These are phyloP conservation scores for Cystoderma amianthinum DNA, from an alignment of 768 basidiomycete species.

Conservation along the genomic window DNA sequence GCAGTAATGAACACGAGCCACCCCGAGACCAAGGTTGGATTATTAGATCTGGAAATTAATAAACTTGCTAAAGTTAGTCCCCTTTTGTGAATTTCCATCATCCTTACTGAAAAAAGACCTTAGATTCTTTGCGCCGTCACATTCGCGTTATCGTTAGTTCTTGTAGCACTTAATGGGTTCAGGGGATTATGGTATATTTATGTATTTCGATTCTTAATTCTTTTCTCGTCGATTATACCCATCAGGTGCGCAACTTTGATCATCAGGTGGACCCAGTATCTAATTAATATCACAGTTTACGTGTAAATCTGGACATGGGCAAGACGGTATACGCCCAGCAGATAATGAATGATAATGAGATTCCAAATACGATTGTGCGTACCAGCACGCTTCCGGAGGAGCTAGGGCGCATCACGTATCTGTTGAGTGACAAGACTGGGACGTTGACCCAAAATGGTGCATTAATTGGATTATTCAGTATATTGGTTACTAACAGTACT, in stretches of 20 bases:
- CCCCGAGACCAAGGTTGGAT: slow-evolving; percentile 89
- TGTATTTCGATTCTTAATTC: slow-evolving; percentile 91
- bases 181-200: slow-evolving; percentile 95
- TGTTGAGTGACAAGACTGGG: slow-evolving; percentile 96
- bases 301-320: slow-evolving; percentile 99
- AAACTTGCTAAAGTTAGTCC: slow-evolving; percentile 86
- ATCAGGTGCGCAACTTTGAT: slow-evolving; percentile 73
- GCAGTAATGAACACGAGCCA: slow-evolving; percentile 99
- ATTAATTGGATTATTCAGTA: slow-evolving; percentile 10
- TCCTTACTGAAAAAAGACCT: neutral
- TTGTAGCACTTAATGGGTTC: slow-evolving; percentile 96
- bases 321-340: slow-evolving; percentile 97
- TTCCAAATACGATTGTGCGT: slow-evolving; percentile 91
- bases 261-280: too few species aligned
- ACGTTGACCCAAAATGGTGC: slow-evolving; percentile 95
- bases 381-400: slow-evolving; percentile 98
- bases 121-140: slow-evolving; percentile 95
- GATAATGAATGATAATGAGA: slow-evolving; percentile 90
- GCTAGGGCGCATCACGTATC: slow-evolving; percentile 89
- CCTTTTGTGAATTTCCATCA: neutral
- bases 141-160: slow-evolving; percentile 82
- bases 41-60: slow-evolving; percentile 93
- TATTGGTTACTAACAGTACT: neutral
- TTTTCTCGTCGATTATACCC: slow-evolving; percentile 98
- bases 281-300: slow-evolving; percentile 49